Percentiles rank a stretch among this genome's conserved stretches.
phyloP scores from a whole-genome alignment of 176 grass and related monocot genomes.

The Eragrostis curvula region DNA sequence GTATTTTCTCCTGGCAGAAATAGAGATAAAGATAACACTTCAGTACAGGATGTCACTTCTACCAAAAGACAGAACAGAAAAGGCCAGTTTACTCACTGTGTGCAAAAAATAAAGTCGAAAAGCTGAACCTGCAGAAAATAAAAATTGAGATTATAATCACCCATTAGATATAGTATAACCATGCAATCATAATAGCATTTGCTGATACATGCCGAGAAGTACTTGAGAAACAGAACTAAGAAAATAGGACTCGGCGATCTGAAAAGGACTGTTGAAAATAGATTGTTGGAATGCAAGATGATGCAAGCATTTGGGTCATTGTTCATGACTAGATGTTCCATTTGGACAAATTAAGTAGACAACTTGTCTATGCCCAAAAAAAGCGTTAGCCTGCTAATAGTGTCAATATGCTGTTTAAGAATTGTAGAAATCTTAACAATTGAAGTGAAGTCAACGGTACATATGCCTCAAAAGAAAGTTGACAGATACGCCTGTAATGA shows the following conservation, averaged over 20 bases:
- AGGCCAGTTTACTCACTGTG: constrained; percentile 78
- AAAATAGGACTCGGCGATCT: background rate
- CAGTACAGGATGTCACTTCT: constrained; percentile 16
- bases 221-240: constrained; percentile 1
- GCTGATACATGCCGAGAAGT: background rate
- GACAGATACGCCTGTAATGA: too few relatives aligned
- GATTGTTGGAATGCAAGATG: background rate
- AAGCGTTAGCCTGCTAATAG: background rate
- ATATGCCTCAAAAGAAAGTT: too few relatives aligned
- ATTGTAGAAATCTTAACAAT: constrained; percentile 22
- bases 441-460: constrained; percentile 4
- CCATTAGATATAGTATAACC: constrained; percentile 32
- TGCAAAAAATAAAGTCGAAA: constrained; percentile 97
- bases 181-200: background rate
- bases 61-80: constrained; percentile 27
- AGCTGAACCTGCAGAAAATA: constrained; percentile 84
- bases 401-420: background rate
- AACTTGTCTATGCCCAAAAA: background rate
- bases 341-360: background rate
- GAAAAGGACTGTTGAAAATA: constrained; percentile 14
- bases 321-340: background rate
- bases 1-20: constrained; percentile 75
- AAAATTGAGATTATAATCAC: constrained; percentile 33
- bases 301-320: background rate
- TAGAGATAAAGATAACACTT: constrained; percentile 8